Evolutionary conservation across 2,329 filamentous ascomycete species (phyloP), one percentile per base, ranked within the genome.

Genomic region (Mollisiaceae sp.): DNA sequence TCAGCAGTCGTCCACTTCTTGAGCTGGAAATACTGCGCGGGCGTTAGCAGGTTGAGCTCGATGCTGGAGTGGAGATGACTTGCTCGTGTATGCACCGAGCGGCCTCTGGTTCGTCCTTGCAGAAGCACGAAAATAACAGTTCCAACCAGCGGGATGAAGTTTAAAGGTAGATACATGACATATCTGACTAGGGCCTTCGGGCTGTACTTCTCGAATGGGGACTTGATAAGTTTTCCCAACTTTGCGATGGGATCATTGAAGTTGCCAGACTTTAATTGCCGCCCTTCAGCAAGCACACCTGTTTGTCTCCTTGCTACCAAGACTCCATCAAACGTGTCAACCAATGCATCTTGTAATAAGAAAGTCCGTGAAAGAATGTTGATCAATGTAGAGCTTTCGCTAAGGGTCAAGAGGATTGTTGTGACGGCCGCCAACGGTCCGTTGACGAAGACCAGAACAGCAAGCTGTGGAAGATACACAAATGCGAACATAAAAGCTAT

Each of bases 131-230:
- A 98, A 4, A 93, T 80, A 8, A 89, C 81, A 0, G 94, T 97
- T 6, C 94, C 94, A 20, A 97, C 86, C 0, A 97, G 85, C 0
- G 94, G 94, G 60, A 98, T 93, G 76, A 97, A 93, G 80, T 97
- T 98, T 67, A 98, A 83, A 12, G 94, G 94, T 50, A 97, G 82
- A 76, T 96, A 95, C 80, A 97, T 86, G 69, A 74, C 39, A 63
- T 76, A 77, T 50, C 92, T 84, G 45, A 97, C 80, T 54, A 97
- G 78, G 8, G 89, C 88, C 72, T 82, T 86, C 35, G 83, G 82
- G 35, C 83, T 83, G 71, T 86, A 86, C 67, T 81, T 82, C 24
- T 82, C 79, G 70, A 89, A 87, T 0, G 86, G 86, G 56, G 72
- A 84, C 77, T 86, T 87, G 62, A 88, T 70, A 8, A 86, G 79